These are phyloP conservation scores for Verticillium isaacii DNA, from an alignment of 2,329 filamentous ascomycete genomes.

Conservation along the genomic window DNA sequence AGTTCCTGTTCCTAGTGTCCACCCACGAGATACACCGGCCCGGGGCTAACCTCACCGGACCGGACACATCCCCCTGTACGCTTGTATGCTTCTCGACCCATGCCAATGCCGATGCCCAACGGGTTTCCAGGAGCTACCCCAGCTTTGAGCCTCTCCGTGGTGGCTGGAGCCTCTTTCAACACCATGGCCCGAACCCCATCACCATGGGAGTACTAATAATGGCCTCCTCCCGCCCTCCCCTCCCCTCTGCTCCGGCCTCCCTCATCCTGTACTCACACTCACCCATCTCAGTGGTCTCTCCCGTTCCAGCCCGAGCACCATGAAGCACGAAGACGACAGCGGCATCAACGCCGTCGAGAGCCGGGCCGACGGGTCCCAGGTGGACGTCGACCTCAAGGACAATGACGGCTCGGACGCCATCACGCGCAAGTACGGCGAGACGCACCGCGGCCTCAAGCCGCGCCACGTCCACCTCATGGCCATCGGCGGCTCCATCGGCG, in stretches of 20 bases:
- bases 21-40: background rate
- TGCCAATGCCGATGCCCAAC: background rate
- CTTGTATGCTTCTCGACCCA: background rate
- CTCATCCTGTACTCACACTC: background rate
- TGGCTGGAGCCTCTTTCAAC: background rate
- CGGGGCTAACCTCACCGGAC: background rate
- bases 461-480: constrained; percentile 46
- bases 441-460: constrained; percentile 27
- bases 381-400: background rate
- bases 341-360: background rate
- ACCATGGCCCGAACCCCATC: background rate
- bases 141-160: background rate
- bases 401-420: background rate
- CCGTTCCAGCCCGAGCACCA: background rate
- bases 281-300: background rate
- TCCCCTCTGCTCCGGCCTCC: background rate
- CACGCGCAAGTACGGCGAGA: constrained; percentile 21
- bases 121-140: background rate
- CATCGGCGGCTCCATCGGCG: constrained; percentile 41
- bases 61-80: background rate
- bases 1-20: too few species aligned
- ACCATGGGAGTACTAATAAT: background rate
- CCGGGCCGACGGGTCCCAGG: background rate
- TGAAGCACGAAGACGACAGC: background rate
- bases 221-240: too few species aligned